Conservation (phyloP, 345 rosid species). For the Trapa bicornis region DNA sequence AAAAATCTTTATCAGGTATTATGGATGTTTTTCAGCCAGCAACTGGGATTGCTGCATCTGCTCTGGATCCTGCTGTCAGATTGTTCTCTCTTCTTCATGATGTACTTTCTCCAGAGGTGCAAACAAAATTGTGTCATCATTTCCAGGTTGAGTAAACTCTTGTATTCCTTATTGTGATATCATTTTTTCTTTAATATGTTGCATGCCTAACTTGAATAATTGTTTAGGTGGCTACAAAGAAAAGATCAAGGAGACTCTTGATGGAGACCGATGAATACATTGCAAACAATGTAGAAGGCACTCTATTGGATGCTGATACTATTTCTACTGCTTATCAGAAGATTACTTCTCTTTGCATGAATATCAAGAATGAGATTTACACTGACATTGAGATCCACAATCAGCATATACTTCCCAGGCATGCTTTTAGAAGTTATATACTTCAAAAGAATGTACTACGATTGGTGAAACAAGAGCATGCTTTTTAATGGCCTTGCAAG, state of each 20-base stretch:
- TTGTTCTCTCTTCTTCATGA: slow-evolving; percentile 83
- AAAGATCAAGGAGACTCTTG: slow-evolving; percentile 75
- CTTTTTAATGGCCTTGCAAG: too few relatives aligned
- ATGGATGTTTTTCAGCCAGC: slow-evolving; percentile 61
- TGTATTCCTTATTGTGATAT: background rate
- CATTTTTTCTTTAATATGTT: background rate
- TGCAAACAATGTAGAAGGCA: slow-evolving; percentile 40
- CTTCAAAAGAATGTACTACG: background rate
- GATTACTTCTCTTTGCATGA: slow-evolving; percentile 62
- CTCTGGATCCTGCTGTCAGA: slow-evolving; percentile 77
- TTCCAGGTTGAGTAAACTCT: slow-evolving; percentile 55
- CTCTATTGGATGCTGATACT: slow-evolving; percentile 51
- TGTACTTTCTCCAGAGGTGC: slow-evolving; percentile 84
- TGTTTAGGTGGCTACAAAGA: slow-evolving; percentile 71
- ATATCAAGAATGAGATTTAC: slow-evolving; percentile 66
- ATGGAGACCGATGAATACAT: slow-evolving; percentile 89
- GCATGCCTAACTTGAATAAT: background rate
- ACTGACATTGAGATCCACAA: slow-evolving; percentile 92
- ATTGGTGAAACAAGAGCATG: too few relatives aligned
- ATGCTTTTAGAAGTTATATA: slow-evolving; percentile 1
- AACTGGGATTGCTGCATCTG: slow-evolving; percentile 77
- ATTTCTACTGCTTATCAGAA: slow-evolving; percentile 79
- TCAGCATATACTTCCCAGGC: slow-evolving; percentile 92
- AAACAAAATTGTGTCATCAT: slow-evolving; percentile 67
- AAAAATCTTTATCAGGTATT: slow-evolving; percentile 63